Conservation (phyloP, 1,284 basidiomycete species). For the Trametes versicolor region DNA sequence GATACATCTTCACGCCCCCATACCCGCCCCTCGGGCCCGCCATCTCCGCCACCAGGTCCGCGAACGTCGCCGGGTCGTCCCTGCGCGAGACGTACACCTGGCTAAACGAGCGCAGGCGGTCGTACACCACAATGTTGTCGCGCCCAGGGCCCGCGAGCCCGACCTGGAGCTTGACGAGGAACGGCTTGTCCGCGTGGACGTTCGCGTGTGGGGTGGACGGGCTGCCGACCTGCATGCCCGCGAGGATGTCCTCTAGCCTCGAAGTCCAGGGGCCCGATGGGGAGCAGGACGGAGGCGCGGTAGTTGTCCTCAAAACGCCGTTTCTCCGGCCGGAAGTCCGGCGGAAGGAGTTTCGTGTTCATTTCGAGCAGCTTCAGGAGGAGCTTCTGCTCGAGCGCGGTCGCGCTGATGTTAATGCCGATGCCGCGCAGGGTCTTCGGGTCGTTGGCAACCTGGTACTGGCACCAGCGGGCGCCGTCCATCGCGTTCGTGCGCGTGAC, state of each 20-base stretch:
- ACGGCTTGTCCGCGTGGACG: slow-evolving; percentile 47
- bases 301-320: slow-evolving; percentile 41
- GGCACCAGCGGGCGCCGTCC: slow-evolving; percentile 30
- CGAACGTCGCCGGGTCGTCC: slow-evolving; percentile 28
- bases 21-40: slow-evolving; percentile 31
- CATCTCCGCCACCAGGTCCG: slow-evolving; percentile 34
- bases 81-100: slow-evolving; percentile 41
- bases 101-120: slow-evolving; percentile 49
- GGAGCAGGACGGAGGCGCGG: slow-evolving; percentile 50
- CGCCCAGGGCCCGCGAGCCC: slow-evolving; percentile 10
- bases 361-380: slow-evolving; percentile 46
- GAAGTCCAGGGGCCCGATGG: slow-evolving; percentile 50
- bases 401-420: slow-evolving; percentile 34
- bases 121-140: slow-evolving; percentile 49
- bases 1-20: slow-evolving; percentile 43
- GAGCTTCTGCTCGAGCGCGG: slow-evolving; percentile 48
- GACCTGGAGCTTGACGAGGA: slow-evolving; percentile 54
- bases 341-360: slow-evolving; percentile 47
- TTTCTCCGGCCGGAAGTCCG: slow-evolving; percentile 38
- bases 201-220: slow-evolving; percentile 39
- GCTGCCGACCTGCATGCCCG: background rate
- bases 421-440: background rate
- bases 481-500: slow-evolving; percentile 31
- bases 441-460: slow-evolving; percentile 21
- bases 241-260: slow-evolving; percentile 18